Conservation (phyloP, 352 stramenopile genomes). For the Globisporangium okanoganense region DNA sequence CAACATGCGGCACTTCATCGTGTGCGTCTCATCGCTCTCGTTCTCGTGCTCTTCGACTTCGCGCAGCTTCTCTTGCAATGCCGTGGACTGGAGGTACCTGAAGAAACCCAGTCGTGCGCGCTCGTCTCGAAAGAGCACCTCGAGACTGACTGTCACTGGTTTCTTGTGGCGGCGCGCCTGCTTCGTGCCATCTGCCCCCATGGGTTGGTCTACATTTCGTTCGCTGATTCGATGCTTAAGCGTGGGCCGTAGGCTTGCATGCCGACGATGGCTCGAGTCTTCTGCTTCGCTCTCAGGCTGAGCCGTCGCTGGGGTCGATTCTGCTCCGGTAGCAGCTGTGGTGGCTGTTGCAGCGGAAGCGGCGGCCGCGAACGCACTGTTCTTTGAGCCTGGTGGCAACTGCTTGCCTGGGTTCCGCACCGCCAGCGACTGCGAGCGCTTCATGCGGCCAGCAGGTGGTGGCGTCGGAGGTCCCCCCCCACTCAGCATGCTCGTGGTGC, state of each 20-base stretch:
- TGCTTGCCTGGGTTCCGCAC: not conserved
- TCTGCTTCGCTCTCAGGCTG: not conserved
- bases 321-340: not conserved
- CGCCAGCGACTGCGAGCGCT: conserved; percentile 9
- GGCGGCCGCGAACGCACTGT: not conserved
- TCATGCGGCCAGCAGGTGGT: not conserved
- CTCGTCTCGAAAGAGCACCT: conserved; percentile 55
- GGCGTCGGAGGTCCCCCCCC: not conserved
- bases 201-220: not conserved
- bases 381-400: not conserved
- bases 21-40: conserved; percentile 1
- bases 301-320: not conserved
- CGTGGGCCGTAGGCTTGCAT: conserved; percentile 12
- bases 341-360: not conserved
- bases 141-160: conserved; percentile 33
- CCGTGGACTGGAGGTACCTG: conserved; percentile 37
- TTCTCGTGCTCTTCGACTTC: conserved; percentile 9
- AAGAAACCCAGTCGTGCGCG: conserved; percentile 54
- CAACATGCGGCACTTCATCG: conserved; percentile 12
- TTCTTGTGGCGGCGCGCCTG: conserved; percentile 24
- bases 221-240: conserved; percentile 22
- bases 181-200: not conserved
- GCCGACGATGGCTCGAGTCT: conserved; percentile 1
- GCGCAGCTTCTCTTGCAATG: conserved; percentile 33
- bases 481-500: not conserved